Percentiles rank a stretch among this genome's conserved stretches.
Evolutionary conservation across 306 rosid species (phyloP).

Genomic region (Dalbergia cultrata): DNA sequence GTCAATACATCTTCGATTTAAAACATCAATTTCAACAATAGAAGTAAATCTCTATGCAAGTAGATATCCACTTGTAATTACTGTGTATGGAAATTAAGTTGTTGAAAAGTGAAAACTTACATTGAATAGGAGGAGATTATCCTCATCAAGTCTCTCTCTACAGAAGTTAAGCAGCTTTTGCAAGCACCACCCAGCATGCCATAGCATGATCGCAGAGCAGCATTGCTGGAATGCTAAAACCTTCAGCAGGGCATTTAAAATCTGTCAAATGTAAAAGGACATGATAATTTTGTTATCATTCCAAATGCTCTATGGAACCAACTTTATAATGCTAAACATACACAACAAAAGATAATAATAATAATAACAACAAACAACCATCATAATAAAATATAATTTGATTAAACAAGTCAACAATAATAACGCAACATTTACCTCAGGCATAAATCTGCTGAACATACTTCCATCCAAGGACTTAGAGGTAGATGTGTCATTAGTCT

Average conservation of each 20-base stretch:
- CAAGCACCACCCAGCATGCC: conserved; percentile 92
- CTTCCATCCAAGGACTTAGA: conserved; percentile 53
- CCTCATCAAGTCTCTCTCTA: conserved; percentile 52
- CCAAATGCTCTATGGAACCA: conserved; percentile 35
- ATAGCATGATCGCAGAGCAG: conserved; percentile 59
- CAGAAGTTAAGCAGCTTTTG: conserved; percentile 63
- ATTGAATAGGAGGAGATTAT: conserved; percentile 62
- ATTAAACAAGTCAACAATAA: conserved; percentile 4
- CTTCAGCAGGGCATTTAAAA: conserved; percentile 74
- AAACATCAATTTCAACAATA: background rate
- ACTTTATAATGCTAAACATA: conserved; percentile 28
- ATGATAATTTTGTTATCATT: conserved; percentile 37
- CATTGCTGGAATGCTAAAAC: conserved; percentile 72
- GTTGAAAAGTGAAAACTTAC: conserved; percentile 59
- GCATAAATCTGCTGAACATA: conserved; percentile 58
- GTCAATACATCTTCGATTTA: background rate
- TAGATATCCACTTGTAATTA: background rate
- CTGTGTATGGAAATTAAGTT: conserved; percentile 38
- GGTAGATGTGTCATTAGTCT: conserved; percentile 43
- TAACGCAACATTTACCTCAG: conserved; percentile 54
- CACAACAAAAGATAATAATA: background rate
- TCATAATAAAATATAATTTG: conserved; percentile 14
- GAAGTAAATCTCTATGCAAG: too few species aligned
- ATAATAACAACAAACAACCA: background rate
- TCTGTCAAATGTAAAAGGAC: conserved; percentile 60